Conservation (phyloP, 2,329 filamentous ascomycete species). For the Calonectria fujianensis region DNA sequence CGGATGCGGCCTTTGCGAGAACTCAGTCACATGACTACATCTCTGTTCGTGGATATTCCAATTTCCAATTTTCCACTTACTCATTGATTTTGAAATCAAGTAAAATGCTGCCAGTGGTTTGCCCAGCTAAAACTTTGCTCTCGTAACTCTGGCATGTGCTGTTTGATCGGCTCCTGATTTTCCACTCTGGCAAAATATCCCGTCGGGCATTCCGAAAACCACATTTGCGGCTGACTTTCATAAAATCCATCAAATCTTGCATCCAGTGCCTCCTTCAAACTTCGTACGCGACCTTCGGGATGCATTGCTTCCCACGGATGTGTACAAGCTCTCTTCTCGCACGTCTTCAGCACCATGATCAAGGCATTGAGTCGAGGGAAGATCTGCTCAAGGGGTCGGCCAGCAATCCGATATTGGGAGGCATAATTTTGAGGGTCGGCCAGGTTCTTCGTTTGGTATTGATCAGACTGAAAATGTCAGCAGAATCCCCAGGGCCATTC, state of each 20-base stretch:
- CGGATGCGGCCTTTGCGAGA: neutral
- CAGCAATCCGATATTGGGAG: constrained; percentile 12
- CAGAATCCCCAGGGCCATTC: neutral
- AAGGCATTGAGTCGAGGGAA: constrained; percentile 40
- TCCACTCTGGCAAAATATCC: constrained; percentile 21
- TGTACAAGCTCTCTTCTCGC: constrained; percentile 30
- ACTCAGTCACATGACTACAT: neutral
- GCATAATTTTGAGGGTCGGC: neutral
- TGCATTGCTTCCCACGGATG: constrained; percentile 38
- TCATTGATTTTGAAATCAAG: neutral
- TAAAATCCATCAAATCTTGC: constrained; percentile 35
- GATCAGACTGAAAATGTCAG: constrained; percentile 19
- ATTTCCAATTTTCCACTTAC: neutral
- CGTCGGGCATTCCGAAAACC: constrained; percentile 19
- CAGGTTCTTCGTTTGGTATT: constrained; percentile 16
- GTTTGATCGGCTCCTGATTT: constrained; percentile 12
- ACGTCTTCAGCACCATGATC: constrained; percentile 42
- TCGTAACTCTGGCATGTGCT: neutral
- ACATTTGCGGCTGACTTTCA: constrained; percentile 21
- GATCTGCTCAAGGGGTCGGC: constrained; percentile 22
- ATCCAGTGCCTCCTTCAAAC: constrained; percentile 7
- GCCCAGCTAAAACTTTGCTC: constrained; percentile 26
- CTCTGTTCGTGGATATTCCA: neutral
- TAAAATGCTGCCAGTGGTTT: constrained; percentile 30
- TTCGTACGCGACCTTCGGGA: constrained; percentile 6